Conservation (phyloP, 495 filamentous ascomycete species). For the Friedmanniomyces endolithicus region DNA sequence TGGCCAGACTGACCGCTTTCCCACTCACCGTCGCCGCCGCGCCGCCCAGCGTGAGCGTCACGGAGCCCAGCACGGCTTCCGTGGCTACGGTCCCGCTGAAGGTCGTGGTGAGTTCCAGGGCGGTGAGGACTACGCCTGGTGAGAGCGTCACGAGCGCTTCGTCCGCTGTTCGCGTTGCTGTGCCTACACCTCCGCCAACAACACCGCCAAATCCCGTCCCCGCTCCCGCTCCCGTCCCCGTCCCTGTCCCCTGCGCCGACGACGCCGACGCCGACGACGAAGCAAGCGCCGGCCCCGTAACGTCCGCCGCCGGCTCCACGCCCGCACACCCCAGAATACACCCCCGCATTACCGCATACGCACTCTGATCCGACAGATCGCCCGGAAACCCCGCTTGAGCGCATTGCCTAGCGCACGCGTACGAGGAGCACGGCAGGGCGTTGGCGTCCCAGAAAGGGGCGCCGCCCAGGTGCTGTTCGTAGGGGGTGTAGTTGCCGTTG, state of each 20-base stretch:
- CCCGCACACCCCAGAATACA: conserved; percentile 19
- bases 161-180: background rate
- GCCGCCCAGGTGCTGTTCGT: conserved; percentile 17
- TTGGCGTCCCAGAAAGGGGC: conserved; percentile 12
- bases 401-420: conserved; percentile 21
- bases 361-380: conserved; percentile 7
- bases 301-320: conserved; percentile 1
- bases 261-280: background rate
- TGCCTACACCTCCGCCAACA: too few species aligned
- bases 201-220: too few species aligned
- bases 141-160: background rate
- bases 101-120: background rate
- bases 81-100: background rate
- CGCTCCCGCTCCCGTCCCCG: too few species aligned
- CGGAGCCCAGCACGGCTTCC: conserved; percentile 1
- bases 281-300: conserved; percentile 1
- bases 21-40: conserved; percentile 7
- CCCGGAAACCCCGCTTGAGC: conserved; percentile 14
- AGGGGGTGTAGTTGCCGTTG: conserved; percentile 12
- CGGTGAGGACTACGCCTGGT: background rate
- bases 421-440: conserved; percentile 19
- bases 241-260: too few species aligned
- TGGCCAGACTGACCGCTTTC: conserved; percentile 5
- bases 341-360: conserved; percentile 3
- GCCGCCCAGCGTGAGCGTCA: conserved; percentile 9